Evolutionary conservation across 1,284 basidiomycete genomes (phyloP), one percentile per base, ranked within the genome.

Genomic region (Lentinula novae-zelandiae): DNA sequence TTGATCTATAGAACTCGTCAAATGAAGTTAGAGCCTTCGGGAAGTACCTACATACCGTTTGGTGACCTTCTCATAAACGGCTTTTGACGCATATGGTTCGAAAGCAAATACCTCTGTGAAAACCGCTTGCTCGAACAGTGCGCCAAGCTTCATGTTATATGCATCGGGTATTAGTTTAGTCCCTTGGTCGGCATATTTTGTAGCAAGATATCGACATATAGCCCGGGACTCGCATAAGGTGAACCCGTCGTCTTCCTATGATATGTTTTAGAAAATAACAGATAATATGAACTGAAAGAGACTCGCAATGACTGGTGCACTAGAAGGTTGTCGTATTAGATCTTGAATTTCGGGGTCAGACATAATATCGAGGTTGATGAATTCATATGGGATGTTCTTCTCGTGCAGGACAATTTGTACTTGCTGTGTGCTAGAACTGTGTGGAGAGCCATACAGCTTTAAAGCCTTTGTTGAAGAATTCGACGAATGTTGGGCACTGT

Each of bases 291-390:
- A 53, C 22, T 17, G 15, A 22, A 12, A 17, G 38, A 15, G 6
- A 63, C 76, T 39, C 60, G 77, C 76, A 56, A 85, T 72, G 70
- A 77, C 81, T 2, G 83, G 83, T 63, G 83, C 79, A n/a, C 79
- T 79, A 63, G 83, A 84, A 0, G 83, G 82, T 64, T 84, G 82
- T 46, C 39, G 27, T 5, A 54, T 69, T 57, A 72, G 68, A 75
- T 33, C 67, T 72, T 3, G 46, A 33, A n/a, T 54, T 4, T 39
- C 60, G 46, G 49, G 57, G 31, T 58, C 53, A 31, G 57, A 52
- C 17, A 61, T 36, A 10, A 7, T 34, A 38, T 60, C 57, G 44
- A 86, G 59, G 7, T 58, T 0, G 13, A 79, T 63, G 53, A 84
- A 62, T 65, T 84, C 77, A 66, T 78, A 83, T 0, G 78, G 76